phyloP scores from a whole-genome alignment of 2,329 filamentous ascomycete species.

The Epichloe brachyelytri region DNA sequence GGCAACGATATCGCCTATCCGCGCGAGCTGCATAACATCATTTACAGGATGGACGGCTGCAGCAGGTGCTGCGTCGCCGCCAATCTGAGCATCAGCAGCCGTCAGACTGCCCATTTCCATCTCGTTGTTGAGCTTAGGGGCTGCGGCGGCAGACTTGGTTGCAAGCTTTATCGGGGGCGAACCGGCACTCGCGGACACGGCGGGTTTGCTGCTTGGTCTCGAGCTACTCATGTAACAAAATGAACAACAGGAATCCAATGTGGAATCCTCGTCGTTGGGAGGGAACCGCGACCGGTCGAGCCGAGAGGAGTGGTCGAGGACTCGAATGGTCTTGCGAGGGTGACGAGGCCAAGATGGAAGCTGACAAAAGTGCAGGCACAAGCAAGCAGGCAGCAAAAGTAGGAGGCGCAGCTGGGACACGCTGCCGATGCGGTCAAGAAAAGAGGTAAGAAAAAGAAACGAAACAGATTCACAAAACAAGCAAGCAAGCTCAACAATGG shows the following conservation, averaged over 20 bases:
- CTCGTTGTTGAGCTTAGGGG: slow-evolving; percentile 44
- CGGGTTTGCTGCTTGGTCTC: slow-evolving; percentile 21
- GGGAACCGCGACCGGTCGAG: background rate
- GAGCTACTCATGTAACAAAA: slow-evolving; percentile 28
- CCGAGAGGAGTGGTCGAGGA: background rate
- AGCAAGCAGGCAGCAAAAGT: background rate
- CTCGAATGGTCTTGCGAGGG: background rate
- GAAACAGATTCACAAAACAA: background rate
- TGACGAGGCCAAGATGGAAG: background rate
- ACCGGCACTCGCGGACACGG: slow-evolving; percentile 22
- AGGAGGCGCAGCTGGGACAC: background rate
- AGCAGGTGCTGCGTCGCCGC: background rate
- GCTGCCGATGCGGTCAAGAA: background rate
- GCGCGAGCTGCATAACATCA: slow-evolving; percentile 92
- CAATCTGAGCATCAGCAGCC: slow-evolving; percentile 18
- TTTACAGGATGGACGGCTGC: slow-evolving; percentile 30
- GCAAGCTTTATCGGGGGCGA: slow-evolving; percentile 36
- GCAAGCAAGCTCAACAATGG: too few species aligned
- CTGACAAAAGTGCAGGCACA: background rate
- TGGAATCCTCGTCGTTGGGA: background rate
- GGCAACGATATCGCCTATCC: slow-evolving; percentile 70
- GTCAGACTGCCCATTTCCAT: slow-evolving; percentile 41
- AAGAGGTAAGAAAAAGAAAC: background rate
- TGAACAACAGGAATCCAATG: background rate
- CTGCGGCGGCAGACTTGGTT: slow-evolving; percentile 38